Evolutionary conservation across 441 rosid species (phyloP).

Genomic region (Croton laevigatus): DNA sequence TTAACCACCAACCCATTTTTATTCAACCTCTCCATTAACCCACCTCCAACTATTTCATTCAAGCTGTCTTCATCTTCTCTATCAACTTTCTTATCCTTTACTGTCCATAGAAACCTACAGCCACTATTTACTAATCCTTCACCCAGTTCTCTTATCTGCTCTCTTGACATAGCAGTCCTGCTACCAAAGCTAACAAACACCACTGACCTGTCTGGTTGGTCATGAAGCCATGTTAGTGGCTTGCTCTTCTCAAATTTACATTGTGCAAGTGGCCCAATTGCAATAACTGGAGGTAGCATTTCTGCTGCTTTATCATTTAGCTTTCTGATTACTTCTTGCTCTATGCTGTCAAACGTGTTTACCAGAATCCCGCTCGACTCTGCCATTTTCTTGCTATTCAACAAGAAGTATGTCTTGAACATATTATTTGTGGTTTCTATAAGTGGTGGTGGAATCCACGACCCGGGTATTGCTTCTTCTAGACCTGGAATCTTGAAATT

Average conservation of each 20-base stretch:
- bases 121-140: slow-evolving; percentile 34
- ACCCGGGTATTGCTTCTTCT: slow-evolving; percentile 27
- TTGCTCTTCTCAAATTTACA: slow-evolving; percentile 17
- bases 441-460: slow-evolving; percentile 38
- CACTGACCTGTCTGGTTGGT: slow-evolving; percentile 30
- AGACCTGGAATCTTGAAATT: slow-evolving; percentile 25
- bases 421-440: slow-evolving; percentile 16
- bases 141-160: slow-evolving; percentile 38
- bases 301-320: slow-evolving; percentile 18
- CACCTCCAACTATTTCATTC: slow-evolving; percentile 25
- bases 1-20: slow-evolving; percentile 36
- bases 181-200: slow-evolving; percentile 41
- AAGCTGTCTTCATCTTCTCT: slow-evolving; percentile 27
- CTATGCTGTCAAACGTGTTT: slow-evolving; percentile 29
- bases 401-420: slow-evolving; percentile 20
- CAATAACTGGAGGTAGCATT: slow-evolving; percentile 22
- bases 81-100: slow-evolving; percentile 40
- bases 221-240: slow-evolving; percentile 28
- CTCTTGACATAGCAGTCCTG: slow-evolving; percentile 36
- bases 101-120: slow-evolving; percentile 33
- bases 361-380: slow-evolving; percentile 35
- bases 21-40: slow-evolving; percentile 15
- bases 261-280: slow-evolving; percentile 34
- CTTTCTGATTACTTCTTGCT: slow-evolving; percentile 23
- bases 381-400: slow-evolving; percentile 29